A percentile compares a stretch with the other conserved stretches of the same genome.
These are phyloP conservation scores for Tulasnella sp. DNA, from an alignment of 768 basidiomycete genomes.

Conservation along the genomic window DNA sequence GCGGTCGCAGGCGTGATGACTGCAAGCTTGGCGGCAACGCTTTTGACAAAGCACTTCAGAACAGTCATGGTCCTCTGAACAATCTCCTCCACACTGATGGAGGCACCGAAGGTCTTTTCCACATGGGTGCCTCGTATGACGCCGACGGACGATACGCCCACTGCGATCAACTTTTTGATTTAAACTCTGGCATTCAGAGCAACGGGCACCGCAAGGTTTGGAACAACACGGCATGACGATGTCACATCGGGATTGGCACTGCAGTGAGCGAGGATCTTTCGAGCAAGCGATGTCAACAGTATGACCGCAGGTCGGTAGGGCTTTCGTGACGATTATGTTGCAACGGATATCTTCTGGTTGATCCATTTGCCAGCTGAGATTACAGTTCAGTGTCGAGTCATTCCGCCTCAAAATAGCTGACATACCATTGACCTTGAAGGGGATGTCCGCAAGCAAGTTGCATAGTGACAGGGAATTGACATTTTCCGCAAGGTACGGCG, in stretches of 20 bases:
- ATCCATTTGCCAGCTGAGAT: slow-evolving; percentile 46
- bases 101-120: slow-evolving; percentile 51
- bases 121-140: slow-evolving; percentile 50
- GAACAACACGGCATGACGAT: slow-evolving; percentile 52
- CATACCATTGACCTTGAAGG: slow-evolving; percentile 1
- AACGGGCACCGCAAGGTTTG: slow-evolving; percentile 47
- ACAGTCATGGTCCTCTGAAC: slow-evolving; percentile 49
- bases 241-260: slow-evolving; percentile 45
- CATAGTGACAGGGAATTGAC: slow-evolving; percentile 44
- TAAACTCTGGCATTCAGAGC: slow-evolving; percentile 46
- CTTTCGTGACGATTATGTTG: slow-evolving; percentile 42
- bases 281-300: slow-evolving; percentile 46
- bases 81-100: slow-evolving; percentile 49
- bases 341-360: slow-evolving; percentile 46
- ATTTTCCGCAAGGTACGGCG: slow-evolving; percentile 14
- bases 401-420: background rate
- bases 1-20: slow-evolving; percentile 48
- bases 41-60: slow-evolving; percentile 43
- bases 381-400: background rate
- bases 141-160: slow-evolving; percentile 29
- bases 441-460: slow-evolving; percentile 49
- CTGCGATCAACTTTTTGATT: background rate
- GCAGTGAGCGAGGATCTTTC: slow-evolving; percentile 39
- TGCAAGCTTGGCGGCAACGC: slow-evolving; percentile 52
- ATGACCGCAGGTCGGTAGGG: slow-evolving; percentile 55